These are phyloP conservation scores for Ophioceras dolichostomum DNA, from an alignment of 2,329 filamentous ascomycete genomes.

Conservation along the genomic window DNA sequence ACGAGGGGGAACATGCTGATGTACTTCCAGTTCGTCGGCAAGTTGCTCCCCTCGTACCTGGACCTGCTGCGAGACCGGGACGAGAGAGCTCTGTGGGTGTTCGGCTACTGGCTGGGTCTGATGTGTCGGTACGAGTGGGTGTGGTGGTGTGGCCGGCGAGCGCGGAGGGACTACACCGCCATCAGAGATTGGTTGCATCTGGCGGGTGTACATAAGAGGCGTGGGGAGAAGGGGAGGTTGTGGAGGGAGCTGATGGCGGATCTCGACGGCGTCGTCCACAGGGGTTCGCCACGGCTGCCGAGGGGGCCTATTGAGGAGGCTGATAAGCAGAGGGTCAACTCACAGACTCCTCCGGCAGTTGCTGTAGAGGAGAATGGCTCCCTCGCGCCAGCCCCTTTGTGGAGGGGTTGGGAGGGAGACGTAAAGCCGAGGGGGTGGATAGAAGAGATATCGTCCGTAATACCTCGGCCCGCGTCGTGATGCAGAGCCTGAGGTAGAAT, in stretches of 20 bases:
- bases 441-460: not conserved
- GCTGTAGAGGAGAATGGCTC: not conserved
- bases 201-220: conserved; percentile 5
- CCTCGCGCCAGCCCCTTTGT: too few species aligned
- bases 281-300: not conserved
- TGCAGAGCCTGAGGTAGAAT: too few species aligned
- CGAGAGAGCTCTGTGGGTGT: conserved; percentile 11
- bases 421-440: not conserved
- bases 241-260: conserved; percentile 9
- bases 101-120: conserved; percentile 14
- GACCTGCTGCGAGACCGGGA: conserved; percentile 9
- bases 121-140: conserved; percentile 10
- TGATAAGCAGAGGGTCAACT: too few species aligned
- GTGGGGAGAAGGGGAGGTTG: conserved; percentile 8
- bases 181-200: conserved; percentile 11
- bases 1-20: conserved; percentile 6
- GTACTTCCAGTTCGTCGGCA: conserved; percentile 11
- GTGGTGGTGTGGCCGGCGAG: conserved; percentile 11
- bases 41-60: conserved; percentile 8
- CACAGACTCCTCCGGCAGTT: too few species aligned
- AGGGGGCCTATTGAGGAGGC: not conserved
- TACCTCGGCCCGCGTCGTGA: too few species aligned
- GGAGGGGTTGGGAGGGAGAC: not conserved
- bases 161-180: conserved; percentile 11
- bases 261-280: conserved; percentile 4